A percentile compares a stretch with the other conserved stretches of the same genome.
Conservation (phyloP, 192 early-diverging fungal genomes). For the Gaertneriomyces semiglobifer region DNA sequence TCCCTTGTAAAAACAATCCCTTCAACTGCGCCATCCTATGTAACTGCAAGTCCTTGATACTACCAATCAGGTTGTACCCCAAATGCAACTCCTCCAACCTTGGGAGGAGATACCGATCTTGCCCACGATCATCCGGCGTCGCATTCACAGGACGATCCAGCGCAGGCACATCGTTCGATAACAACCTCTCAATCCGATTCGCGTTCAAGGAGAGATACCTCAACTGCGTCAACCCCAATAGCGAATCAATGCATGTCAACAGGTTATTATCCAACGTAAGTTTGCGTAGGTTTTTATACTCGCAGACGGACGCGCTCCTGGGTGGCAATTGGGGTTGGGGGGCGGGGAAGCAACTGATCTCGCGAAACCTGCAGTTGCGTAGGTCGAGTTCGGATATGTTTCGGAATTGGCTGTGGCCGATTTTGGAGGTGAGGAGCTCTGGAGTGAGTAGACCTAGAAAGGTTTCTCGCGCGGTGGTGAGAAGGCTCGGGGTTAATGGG, state of each 20-base stretch:
- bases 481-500: constrained; percentile 52
- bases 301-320: constrained; percentile 15
- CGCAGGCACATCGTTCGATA: constrained; percentile 38
- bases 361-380: constrained; percentile 59
- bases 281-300: constrained; percentile 53
- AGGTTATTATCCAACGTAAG: constrained; percentile 61
- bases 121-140: background rate
- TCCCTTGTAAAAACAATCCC: constrained; percentile 52
- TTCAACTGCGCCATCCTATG: constrained; percentile 47
- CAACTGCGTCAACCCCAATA: constrained; percentile 41
- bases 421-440: constrained; percentile 58
- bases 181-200: constrained; percentile 51
- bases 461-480: constrained; percentile 46
- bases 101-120: constrained; percentile 31
- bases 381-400: constrained; percentile 58
- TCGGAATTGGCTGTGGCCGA: constrained; percentile 55
- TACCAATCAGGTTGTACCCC: constrained; percentile 49
- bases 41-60: constrained; percentile 53
- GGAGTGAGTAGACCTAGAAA: constrained; percentile 59
- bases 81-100: constrained; percentile 56
- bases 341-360: constrained; percentile 54
- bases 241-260: constrained; percentile 48
- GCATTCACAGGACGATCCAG: constrained; percentile 2
- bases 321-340: too few relatives aligned
- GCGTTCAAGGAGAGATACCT: constrained; percentile 49